Evolutionary conservation across 768 basidiomycete genomes (phyloP).

Genomic region (Pleurotus sapidus): DNA sequence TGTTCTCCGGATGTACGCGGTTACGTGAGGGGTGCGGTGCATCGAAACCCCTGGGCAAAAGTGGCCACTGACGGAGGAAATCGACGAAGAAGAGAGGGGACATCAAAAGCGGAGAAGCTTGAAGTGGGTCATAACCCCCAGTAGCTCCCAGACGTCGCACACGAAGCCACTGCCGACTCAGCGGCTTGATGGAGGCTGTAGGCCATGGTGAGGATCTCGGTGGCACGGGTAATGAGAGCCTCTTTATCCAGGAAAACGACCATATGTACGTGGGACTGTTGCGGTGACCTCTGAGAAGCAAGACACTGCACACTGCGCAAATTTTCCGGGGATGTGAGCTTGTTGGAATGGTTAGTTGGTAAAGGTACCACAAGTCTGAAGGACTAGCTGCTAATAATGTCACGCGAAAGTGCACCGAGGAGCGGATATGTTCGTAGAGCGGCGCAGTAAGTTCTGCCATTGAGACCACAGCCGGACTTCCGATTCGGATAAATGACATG

Average conservation of each 20-base stretch:
- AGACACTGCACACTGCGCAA: neutral
- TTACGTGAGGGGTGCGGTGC: neutral
- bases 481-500: constrained; percentile 2
- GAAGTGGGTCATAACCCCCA: neutral
- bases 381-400: too few species aligned
- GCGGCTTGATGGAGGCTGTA: constrained; percentile 1
- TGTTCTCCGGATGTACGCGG: neutral
- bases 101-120: constrained; percentile 2
- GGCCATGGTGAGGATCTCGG: too few species aligned
- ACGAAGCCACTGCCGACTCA: neutral
- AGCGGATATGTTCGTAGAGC: too few species aligned
- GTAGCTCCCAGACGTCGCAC: neutral
- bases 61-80: neutral
- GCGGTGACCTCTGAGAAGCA: neutral
- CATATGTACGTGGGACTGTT: constrained; percentile 3
- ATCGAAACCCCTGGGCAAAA: neutral
- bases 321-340: neutral
- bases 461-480: neutral
- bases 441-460: too few species aligned
- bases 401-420: too few species aligned
- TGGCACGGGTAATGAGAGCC: neutral
- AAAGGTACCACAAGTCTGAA: too few species aligned
- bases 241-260: neutral
- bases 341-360: too few species aligned
- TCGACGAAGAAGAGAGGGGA: neutral